These are phyloP conservation scores for Kalmanozyma brasiliensis DNA, from an alignment of 1,284 basidiomycete species.

Conservation along the genomic window DNA sequence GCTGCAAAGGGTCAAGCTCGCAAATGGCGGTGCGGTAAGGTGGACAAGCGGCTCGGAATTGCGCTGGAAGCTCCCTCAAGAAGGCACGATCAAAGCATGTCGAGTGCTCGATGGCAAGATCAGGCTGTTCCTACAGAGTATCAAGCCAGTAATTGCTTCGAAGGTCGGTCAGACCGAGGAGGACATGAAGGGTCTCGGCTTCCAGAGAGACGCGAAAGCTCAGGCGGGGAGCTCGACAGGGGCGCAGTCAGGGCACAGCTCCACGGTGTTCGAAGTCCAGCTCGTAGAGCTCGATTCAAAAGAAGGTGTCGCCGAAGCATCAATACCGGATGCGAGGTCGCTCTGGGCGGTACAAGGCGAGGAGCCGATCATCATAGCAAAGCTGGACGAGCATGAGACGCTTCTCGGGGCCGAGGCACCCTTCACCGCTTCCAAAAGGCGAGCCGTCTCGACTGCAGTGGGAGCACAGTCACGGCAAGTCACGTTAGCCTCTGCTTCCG, in stretches of 20 bases:
- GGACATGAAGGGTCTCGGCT: conserved; percentile 31
- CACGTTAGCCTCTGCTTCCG: conserved; percentile 48
- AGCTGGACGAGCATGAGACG: conserved; percentile 20
- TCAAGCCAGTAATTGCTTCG: background rate
- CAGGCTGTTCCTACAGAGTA: conserved; percentile 20
- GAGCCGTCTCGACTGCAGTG: background rate
- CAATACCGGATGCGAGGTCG: background rate
- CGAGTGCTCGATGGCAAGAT: conserved; percentile 6
- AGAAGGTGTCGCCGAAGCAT: background rate
- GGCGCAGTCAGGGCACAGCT: background rate
- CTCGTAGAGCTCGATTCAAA: conserved; percentile 14
- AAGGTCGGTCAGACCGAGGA: background rate
- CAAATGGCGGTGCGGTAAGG: background rate
- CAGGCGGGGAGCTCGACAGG: background rate
- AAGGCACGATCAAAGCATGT: conserved; percentile 23
- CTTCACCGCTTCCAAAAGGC: conserved; percentile 1
- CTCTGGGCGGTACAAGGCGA: conserved; percentile 33
- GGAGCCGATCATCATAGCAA: conserved; percentile 36
- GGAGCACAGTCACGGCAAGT: background rate
- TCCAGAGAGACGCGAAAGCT: background rate
- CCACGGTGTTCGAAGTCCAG: conserved; percentile 35
- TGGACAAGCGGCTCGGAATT: conserved; percentile 10
- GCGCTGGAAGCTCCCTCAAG: conserved; percentile 3
- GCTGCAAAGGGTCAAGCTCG: conserved; percentile 16
- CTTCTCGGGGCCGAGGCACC: conserved; percentile 32